Base-by-base conservation (phyloP, 2,329 filamentous ascomycete genomes). In the Nothomitra cinnamomea region DNA sequence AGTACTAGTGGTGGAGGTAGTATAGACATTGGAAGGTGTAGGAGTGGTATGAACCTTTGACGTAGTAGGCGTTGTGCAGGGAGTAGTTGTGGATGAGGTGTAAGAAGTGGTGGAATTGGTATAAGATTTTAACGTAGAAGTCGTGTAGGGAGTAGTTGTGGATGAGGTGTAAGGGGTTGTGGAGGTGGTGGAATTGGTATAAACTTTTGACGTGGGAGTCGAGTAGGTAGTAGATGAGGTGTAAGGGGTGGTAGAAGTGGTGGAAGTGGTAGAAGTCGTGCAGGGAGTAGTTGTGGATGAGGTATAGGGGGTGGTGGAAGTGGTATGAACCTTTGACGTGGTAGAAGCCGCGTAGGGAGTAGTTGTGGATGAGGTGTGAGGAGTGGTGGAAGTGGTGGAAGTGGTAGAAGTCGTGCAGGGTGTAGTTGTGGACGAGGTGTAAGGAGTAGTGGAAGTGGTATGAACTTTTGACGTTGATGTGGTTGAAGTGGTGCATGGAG, bases 161-260 rank as follows among this genome's bases (percentile, higher is more conserved):
- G 10, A 41, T 54, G 3, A 45, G 1, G 58, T 59, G n/a, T n/a
- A n/a, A 3, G 61, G 56, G 13, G 58, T 63, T 15, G 60, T 60
- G 6, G 62, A 62, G 1, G 60, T 61, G 5, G 60, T 28, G 3
- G 50, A 55, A 2, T 60, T 63, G 21, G 58, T 53, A 45, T 60
- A 61, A n/a, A 61, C 52, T 17, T 61, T 61, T 5, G 56, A 59
- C 7, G 57, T 63, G 8, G 56, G 61, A 45, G n/a, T 43, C 52
- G 54, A 64, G 63, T n/a, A 63, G 61, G 15, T 64, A 61, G 51
- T 70, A 67, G 38, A 65, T 65, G 41, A 63, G 61, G 22, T n/a
- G n/a, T n/a, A n/a, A n/a, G n/a, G n/a, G n/a, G n/a, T n/a, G n/a
- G n/a, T n/a, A n/a, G n/a, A n/a, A n/a, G n/a, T n/a, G n/a, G n/a